These are phyloP conservation scores for Trametes polyzona DNA, from an alignment of 1,284 basidiomycete genomes.

Conservation along the genomic window DNA sequence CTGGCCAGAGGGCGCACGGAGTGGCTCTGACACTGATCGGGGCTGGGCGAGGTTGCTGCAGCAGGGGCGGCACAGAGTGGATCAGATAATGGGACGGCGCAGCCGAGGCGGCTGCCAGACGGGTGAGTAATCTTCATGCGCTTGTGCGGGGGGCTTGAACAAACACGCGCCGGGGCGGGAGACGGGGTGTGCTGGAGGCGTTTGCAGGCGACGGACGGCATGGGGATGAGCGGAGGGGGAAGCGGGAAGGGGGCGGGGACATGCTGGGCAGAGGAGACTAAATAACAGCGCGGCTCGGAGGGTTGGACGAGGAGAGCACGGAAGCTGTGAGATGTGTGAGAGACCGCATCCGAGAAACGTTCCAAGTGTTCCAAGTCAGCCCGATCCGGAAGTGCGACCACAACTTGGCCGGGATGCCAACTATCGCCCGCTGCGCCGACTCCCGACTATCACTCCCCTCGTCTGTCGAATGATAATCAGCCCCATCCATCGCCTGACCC, in stretches of 20 bases:
- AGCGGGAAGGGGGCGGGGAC: constrained; percentile 4
- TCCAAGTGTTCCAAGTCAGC: constrained; percentile 22
- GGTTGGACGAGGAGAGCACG: constrained; percentile 9
- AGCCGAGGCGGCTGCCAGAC: neutral
- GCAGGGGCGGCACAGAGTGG: neutral
- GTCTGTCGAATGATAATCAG: constrained; percentile 15
- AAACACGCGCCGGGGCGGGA: neutral
- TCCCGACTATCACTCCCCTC: constrained; percentile 8
- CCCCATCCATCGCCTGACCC: neutral
- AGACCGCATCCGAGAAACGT: constrained; percentile 24
- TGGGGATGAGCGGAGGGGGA: constrained; percentile 5
- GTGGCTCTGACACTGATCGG: constrained; percentile 12
- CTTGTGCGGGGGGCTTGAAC: constrained; percentile 15
- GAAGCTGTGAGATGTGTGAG: constrained; percentile 28
- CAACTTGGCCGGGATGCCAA: constrained; percentile 20
- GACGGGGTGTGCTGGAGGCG: constrained; percentile 9
- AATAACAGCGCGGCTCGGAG: constrained; percentile 7
- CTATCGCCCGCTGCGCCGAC: constrained; percentile 20
- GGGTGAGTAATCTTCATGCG: constrained; percentile 19
- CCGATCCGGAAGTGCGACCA: constrained; percentile 16
- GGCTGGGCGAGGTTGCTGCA: too few species aligned
- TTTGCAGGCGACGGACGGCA: constrained; percentile 10
- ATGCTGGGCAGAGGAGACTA: constrained; percentile 7
- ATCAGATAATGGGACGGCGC: neutral
- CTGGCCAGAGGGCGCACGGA: constrained; percentile 20